Conservation (phyloP, 306 rosid species). For the Trifolium subterraneum region DNA sequence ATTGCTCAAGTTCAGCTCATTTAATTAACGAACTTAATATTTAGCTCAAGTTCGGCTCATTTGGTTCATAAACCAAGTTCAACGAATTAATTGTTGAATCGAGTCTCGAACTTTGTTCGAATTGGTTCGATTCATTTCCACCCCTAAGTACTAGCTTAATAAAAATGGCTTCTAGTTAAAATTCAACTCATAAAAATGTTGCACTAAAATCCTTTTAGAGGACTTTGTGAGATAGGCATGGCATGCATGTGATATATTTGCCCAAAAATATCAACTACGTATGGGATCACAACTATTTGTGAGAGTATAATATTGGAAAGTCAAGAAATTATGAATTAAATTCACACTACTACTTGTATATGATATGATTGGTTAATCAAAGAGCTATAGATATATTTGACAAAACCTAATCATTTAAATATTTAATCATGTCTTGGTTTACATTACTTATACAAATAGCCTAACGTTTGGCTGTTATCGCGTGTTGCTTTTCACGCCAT, state of each 20-base stretch:
- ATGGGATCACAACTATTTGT: background rate
- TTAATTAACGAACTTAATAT: too few species aligned
- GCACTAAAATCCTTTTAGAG: background rate
- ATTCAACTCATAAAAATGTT: background rate
- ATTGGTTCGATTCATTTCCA: too few species aligned
- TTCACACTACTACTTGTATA: background rate
- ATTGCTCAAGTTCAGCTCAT: too few species aligned
- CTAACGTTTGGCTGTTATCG: slow-evolving; percentile 23
- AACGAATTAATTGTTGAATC: too few species aligned
- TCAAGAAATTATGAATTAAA: slow-evolving; percentile 34
- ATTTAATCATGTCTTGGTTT: slow-evolving; percentile 17
- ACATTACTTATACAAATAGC: background rate
- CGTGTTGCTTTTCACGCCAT: slow-evolving; percentile 22
- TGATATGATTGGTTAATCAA: background rate
- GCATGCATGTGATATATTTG: too few species aligned
- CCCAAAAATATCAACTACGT: background rate
- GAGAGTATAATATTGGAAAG: slow-evolving; percentile 28
- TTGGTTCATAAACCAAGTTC: too few species aligned
- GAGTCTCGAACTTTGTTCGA: too few species aligned
- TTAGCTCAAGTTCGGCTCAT: too few species aligned
- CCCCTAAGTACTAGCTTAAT: too few species aligned
- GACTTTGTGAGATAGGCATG: background rate
- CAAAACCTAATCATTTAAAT: slow-evolving; percentile 40
- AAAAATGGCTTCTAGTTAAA: background rate
- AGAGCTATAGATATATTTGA: slow-evolving; percentile 27